Base-by-base conservation (phyloP, 805 yeast genomes). In the Candida corydali region DNA sequence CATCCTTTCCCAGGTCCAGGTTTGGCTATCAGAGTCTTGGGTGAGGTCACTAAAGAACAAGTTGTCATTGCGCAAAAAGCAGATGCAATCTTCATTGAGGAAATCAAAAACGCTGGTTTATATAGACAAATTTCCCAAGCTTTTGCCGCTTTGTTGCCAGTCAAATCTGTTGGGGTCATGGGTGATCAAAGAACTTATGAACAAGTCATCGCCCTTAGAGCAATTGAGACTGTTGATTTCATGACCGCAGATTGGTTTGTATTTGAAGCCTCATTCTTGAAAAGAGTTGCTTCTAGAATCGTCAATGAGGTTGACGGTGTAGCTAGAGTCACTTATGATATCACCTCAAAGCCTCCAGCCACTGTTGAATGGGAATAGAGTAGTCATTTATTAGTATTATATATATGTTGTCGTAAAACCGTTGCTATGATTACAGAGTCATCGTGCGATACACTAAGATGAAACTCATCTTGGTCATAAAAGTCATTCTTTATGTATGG, bases 1-100 rank as follows among this genome's bases (percentile, higher is more conserved):
- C 99, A 93, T 63, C 99, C 99, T 40, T 93, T 93, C 95, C 99
- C 99, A 54, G 99, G 99, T 61, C 99, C 99, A 62, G 99, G 99
- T 73, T 85, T 93, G 59, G 99, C 97, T 51, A 93, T 93, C 63
- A 83, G 99, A 69, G 94, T 93, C 39, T 73, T 93, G 33, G 99
- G 99, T 52, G 98, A 91, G 70, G 98, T 93, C 46, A 86, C 96
- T 41, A 84, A 79, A 50, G 80, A 73, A 48, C 98, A 93, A 71
- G 93, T 93, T 40, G 91, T 80, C 58, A 93, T 93, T 59, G 98
- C 98, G 30, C 84, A 98, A 69, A 91, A 87, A 61, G 98, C 99
- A 44, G 99, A 93, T 63, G 75, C 72, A 64, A 93, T 93, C 54
- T 93, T 86, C 75, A 93, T 93, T 57, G 95, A 86, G 67, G 99